Evolutionary conservation across 495 filamentous ascomycete genomes (phyloP), one percentile per base, ranked within the genome.

Genomic region (Amorphotheca resinae): DNA sequence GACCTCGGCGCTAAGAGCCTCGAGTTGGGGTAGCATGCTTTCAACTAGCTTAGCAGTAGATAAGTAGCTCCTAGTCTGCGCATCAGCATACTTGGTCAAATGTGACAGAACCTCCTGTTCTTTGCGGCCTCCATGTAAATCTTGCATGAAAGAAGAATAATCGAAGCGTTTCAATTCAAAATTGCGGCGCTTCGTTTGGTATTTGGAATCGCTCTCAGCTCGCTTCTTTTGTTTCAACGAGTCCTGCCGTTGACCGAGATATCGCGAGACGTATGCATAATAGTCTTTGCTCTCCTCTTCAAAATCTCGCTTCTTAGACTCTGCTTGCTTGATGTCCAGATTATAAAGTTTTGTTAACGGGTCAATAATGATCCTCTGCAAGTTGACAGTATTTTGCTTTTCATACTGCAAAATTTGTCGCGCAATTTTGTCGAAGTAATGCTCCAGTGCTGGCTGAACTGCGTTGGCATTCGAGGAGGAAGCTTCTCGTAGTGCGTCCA

Each of bases 111-210:
- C 82, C 58, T 96, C 91, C 58, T 96, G 91, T 51, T 99, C 93
- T 55, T 96, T 96, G 45, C 91, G 83, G 22, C 91, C 91, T 18
- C 91, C 91, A 53, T 95, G 91, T 9, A 99, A 69, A 65, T 99
- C 91, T 47, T 95, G 88, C 87, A 99, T 95, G 58, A 96, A 99
- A 9, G 87, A 93, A 14, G 87, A 95, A 60, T 99, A 99, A 63
- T 99, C 91, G 46, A 99, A 99, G 8, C 93, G 80, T 63, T 87
- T 95, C 30, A 99, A 67, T 62, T 99, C 91, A 51, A 95, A 99
- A 46, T 84, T 93, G 28, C 82, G 80, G 39, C 89, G 78, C 58
- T 95, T 95, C 1, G 72, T 77, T 59, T 99, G 89, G 59, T 99
- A 99, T 52, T 99, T 99, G 16, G 80, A 79, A 55, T 99, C 91